phyloP scores from a whole-genome alignment of 768 basidiomycete genomes.

The Boletus sensibilis region DNA sequence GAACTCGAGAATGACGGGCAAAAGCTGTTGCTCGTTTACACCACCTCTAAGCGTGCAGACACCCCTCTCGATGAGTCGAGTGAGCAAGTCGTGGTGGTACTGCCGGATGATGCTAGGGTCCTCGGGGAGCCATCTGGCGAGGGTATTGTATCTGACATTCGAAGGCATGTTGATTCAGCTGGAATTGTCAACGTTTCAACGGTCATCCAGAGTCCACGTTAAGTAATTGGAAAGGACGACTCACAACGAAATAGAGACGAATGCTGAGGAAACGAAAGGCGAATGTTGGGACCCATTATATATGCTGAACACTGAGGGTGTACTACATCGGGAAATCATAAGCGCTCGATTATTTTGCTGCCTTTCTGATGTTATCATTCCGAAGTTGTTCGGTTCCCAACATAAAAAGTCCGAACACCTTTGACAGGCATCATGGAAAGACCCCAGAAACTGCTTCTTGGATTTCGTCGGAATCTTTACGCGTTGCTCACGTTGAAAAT shows the following conservation, averaged over 20 bases:
- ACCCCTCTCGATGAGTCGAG: conserved; percentile 20
- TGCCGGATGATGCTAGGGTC: conserved; percentile 12
- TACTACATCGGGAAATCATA: no score
- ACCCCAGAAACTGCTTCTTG: no score
- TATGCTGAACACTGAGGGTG: background rate
- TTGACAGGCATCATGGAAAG: no score
- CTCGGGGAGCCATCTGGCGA: conserved; percentile 22
- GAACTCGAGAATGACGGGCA: conserved; percentile 20
- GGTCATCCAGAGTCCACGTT: background rate
- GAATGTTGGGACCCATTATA: background rate
- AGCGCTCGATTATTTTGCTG: no score
- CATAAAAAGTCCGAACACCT: no score
- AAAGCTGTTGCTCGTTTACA: conserved; percentile 9
- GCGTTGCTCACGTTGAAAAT: no score
- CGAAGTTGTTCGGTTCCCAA: no score
- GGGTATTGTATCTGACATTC: conserved; percentile 19
- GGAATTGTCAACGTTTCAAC: background rate
- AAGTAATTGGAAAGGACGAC: background rate
- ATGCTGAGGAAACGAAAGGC: background rate
- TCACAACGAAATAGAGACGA: background rate
- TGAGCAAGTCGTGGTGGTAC: conserved; percentile 27
- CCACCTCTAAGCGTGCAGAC: conserved; percentile 9
- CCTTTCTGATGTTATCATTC: no score
- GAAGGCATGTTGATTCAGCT: conserved; percentile 14
- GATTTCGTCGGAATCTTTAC: no score